Percentiles rank a stretch among this genome's conserved stretches.
phyloP scores from a whole-genome alignment of 2,329 filamentous ascomycete species.

The Penicillium sp. region DNA sequence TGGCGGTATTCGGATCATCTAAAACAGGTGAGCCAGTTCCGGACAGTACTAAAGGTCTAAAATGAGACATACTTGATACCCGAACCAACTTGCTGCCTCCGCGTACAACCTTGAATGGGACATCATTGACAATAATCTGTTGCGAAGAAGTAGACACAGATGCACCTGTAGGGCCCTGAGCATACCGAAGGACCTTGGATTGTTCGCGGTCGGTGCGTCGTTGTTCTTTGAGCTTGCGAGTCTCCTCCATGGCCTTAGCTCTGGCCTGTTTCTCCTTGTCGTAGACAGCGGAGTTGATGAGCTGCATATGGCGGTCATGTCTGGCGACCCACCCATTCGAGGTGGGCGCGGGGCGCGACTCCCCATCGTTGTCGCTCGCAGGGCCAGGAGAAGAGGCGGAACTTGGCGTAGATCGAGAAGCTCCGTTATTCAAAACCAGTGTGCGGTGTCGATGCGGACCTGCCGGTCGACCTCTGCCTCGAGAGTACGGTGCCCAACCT shows the following conservation, averaged over 20 bases:
- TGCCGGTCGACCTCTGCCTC: slow-evolving; percentile 37
- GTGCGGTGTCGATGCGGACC: slow-evolving; percentile 58
- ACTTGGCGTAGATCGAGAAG: slow-evolving; percentile 23
- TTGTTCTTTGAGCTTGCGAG: slow-evolving; percentile 46
- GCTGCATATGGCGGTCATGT: slow-evolving; percentile 73
- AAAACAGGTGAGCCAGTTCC: slow-evolving; percentile 48
- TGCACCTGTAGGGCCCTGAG: slow-evolving; percentile 31
- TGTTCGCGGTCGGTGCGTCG: slow-evolving; percentile 61
- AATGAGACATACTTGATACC: slow-evolving; percentile 61
- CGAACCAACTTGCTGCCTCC: slow-evolving; percentile 82
- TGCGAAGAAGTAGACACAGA: slow-evolving; percentile 27
- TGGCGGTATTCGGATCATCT: slow-evolving; percentile 61
- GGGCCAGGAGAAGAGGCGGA: slow-evolving; percentile 26
- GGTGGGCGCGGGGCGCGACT: slow-evolving; percentile 28
- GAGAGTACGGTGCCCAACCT: slow-evolving; percentile 47
- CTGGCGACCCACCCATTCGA: slow-evolving; percentile 66
- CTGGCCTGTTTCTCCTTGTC: slow-evolving; percentile 71
- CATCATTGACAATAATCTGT: slow-evolving; percentile 68
- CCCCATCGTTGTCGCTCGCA: slow-evolving; percentile 29
- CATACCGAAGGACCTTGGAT: slow-evolving; percentile 42
- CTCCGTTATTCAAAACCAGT: slow-evolving; percentile 62
- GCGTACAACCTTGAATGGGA: slow-evolving; percentile 71
- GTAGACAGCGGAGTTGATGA: slow-evolving; percentile 79
- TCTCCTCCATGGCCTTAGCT: slow-evolving; percentile 70
- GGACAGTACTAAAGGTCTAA: slow-evolving; percentile 3